Conservation (phyloP, 2,329 filamentous ascomycete genomes). For the Phialophora tarda region DNA sequence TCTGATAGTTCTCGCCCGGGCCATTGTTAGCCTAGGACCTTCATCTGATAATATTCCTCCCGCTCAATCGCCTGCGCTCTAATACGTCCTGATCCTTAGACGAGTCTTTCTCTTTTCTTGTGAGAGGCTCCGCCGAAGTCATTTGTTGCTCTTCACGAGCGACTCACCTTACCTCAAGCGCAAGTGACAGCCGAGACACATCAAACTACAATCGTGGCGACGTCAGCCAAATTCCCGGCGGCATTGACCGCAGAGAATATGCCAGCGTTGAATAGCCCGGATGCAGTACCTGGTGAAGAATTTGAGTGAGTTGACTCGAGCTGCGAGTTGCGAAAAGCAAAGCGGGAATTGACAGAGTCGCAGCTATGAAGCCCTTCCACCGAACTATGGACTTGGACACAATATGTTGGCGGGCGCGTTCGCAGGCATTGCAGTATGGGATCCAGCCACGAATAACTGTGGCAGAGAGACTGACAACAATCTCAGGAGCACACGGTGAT, state of each 20-base stretch:
- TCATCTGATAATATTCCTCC: constrained; percentile 22
- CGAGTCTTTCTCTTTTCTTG: not conserved
- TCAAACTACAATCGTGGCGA: constrained; percentile 38
- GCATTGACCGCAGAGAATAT: constrained; percentile 41
- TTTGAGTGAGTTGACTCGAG: constrained; percentile 55
- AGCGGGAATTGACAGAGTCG: constrained; percentile 33
- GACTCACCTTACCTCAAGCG: constrained; percentile 1
- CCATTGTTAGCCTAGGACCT: constrained; percentile 18
- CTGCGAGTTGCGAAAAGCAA: not conserved
- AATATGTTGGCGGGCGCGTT: constrained; percentile 98
- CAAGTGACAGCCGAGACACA: constrained; percentile 10
- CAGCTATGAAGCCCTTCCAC: constrained; percentile 89
- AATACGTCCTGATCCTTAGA: not conserved
- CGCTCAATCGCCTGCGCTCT: constrained; percentile 9
- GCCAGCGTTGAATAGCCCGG: constrained; percentile 39
- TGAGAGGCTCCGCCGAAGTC: not conserved
- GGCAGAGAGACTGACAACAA: constrained; percentile 22
- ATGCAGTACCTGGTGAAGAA: constrained; percentile 52
- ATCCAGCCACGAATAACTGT: constrained; percentile 29
- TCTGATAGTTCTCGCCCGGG: constrained; percentile 28
- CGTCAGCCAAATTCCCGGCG: constrained; percentile 40
- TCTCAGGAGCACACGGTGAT: constrained; percentile 93
- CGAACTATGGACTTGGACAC: constrained; percentile 89
- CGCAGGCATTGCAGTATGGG: constrained; percentile 84
- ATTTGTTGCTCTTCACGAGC: constrained; percentile 12